A percentile compares a stretch with the other conserved stretches of the same genome.
Conservation (phyloP, 2,329 filamentous ascomycete genomes). For the Calonectria pseudoturangicola region DNA sequence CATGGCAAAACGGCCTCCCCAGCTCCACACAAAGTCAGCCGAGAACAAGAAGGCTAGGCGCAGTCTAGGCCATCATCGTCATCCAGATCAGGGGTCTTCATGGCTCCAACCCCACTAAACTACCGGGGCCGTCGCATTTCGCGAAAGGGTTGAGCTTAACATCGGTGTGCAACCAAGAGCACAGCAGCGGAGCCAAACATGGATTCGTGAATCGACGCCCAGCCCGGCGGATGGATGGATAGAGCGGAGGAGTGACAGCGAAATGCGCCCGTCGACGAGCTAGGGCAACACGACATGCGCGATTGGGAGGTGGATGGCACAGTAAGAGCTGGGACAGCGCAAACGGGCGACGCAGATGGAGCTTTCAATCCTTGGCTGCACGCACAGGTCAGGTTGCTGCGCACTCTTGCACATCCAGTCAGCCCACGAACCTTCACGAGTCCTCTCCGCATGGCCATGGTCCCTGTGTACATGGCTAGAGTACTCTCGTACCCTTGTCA, state of each 20-base stretch:
- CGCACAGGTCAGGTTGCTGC: neutral
- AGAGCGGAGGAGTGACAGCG: constrained; percentile 21
- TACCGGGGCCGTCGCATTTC: constrained; percentile 1
- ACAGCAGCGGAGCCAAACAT: constrained; percentile 13
- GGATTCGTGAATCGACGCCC: constrained; percentile 29
- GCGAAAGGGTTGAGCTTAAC: constrained; percentile 32
- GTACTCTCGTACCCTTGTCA: constrained; percentile 22
- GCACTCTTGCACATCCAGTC: constrained; percentile 14
- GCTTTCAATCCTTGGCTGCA: neutral
- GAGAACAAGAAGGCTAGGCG: constrained; percentile 20
- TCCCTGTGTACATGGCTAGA: constrained; percentile 22
- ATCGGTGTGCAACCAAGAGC: constrained; percentile 30
- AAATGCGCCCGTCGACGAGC: constrained; percentile 16
- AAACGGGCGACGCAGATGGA: constrained; percentile 6
- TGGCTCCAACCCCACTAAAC: constrained; percentile 24
- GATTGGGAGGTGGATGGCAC: neutral
- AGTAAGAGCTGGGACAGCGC: neutral
- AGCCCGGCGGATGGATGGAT: constrained; percentile 5
- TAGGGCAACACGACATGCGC: constrained; percentile 6
- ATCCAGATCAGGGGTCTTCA: constrained; percentile 31
- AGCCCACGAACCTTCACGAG: constrained; percentile 26
- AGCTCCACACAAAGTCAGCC: constrained; percentile 28
- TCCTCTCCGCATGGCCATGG: constrained; percentile 19
- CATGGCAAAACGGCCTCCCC: constrained; percentile 22
- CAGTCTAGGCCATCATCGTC: constrained; percentile 32